phyloP scores from a whole-genome alignment of 345 rosid species.

The Isatis tinctoria region DNA sequence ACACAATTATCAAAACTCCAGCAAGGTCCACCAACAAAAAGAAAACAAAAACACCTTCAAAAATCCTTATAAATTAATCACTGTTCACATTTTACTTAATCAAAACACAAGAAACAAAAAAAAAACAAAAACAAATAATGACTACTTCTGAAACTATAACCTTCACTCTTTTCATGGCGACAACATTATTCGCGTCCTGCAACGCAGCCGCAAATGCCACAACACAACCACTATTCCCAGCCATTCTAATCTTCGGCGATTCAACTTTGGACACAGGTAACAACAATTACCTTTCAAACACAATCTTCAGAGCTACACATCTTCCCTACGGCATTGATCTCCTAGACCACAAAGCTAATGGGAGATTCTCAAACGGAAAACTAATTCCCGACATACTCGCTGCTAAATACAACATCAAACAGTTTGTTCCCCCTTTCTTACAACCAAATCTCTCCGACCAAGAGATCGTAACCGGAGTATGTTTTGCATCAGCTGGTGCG shows the following conservation, averaged over 20 bases:
- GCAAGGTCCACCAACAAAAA: neutral
- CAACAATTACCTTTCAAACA: conserved; percentile 21
- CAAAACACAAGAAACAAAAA: neutral
- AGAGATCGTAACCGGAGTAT: conserved; percentile 25
- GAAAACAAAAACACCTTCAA: neutral
- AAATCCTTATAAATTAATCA: conserved; percentile 5
- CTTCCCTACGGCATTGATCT: conserved; percentile 31
- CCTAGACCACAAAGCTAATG: neutral
- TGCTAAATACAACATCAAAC: conserved; percentile 22
- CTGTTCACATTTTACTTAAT: neutral
- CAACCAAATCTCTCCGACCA: conserved; percentile 24
- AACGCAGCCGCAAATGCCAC: conserved; percentile 14
- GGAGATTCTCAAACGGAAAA: conserved; percentile 36
- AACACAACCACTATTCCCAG: conserved; percentile 22
- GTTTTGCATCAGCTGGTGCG: conserved; percentile 31
- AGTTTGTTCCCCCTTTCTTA: conserved; percentile 28
- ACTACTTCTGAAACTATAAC: neutral
- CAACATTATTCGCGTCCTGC: conserved; percentile 13
- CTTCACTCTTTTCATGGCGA: neutral
- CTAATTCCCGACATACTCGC: conserved; percentile 22
- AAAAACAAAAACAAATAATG: neutral
- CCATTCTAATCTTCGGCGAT: conserved; percentile 31
- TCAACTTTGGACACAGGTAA: conserved; percentile 34
- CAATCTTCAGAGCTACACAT: conserved; percentile 21
- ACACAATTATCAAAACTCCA: neutral